Evolutionary conservation across 2,329 filamentous ascomycete genomes (phyloP).

Genomic region (Torrubiella hemipterigena): DNA sequence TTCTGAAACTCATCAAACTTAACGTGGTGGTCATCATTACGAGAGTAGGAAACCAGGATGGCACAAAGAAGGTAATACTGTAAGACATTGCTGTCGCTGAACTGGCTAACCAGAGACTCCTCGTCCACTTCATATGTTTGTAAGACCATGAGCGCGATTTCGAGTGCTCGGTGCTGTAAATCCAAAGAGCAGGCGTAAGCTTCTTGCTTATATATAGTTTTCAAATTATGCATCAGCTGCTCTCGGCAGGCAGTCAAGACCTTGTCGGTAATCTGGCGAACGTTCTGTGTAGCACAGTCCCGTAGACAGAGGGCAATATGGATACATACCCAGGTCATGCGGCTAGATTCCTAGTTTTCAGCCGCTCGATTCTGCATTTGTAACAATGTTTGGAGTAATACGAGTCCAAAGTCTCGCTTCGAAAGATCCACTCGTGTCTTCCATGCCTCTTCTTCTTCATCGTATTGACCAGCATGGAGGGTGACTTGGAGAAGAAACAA

Average conservation of each 20-base stretch:
- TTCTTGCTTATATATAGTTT: too few relatives aligned
- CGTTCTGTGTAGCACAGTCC: too few relatives aligned
- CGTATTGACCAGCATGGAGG: conserved; percentile 29
- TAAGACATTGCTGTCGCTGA: not conserved
- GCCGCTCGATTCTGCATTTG: not conserved
- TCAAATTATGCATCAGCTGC: too few relatives aligned
- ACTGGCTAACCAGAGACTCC: not conserved
- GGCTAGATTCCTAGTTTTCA: not conserved
- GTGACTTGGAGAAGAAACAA: conserved; percentile 35
- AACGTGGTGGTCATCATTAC: too few relatives aligned
- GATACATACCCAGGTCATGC: not conserved
- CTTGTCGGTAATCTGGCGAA: too few relatives aligned
- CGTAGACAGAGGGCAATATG: too few relatives aligned
- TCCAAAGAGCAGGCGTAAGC: not conserved
- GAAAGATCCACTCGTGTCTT: too few relatives aligned
- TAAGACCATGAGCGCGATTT: not conserved
- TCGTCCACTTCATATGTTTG: not conserved
- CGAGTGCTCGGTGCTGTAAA: not conserved
- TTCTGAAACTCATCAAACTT: not conserved
- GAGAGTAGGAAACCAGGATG: too few relatives aligned
- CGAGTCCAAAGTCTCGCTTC: not conserved
- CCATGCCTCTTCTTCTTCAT: not conserved
- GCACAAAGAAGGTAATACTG: too few relatives aligned
- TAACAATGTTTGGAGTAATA: not conserved
- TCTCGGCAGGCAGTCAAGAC: too few relatives aligned